Base-by-base conservation (phyloP, 257 asterid genomes). In the Nicotiana undulata region DNA sequence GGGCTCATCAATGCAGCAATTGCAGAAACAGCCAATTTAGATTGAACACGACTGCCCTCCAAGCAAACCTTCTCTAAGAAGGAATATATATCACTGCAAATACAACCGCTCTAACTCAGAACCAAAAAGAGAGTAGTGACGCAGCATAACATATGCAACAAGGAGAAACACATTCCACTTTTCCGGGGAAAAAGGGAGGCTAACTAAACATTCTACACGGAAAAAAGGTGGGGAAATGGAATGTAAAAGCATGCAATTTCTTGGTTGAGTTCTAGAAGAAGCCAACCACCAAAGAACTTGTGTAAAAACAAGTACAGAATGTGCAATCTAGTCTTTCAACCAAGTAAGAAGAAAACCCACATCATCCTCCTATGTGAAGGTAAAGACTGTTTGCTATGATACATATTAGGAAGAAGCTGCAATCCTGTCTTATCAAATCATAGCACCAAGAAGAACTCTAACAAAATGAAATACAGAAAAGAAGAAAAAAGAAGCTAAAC, bases 11-110 rank as follows among this genome's bases (percentile, higher is more conserved):
- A 88, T 63, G 93, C 86, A 86, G 92, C 88, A 81, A 93, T 86
- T 80, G 91, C 98, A 80, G 94, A 88, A 66, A 92, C 89, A 81
- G 94, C 94, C 85, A 94, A 90, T 85, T 93, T 94, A 81, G 98
- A 84, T 86, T 93, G 90, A 34, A 81, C 79, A 34, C 95, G 97
- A 40, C 91, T 90, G 83, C 97, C 98, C 83, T 88, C 91, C 83
- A 94, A 52, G 84, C 98, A 93, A 65, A 90, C 65, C 86, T 86
- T 89, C 92, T 92, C 94, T 90, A 94, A 83, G 88, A 89, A 88
- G 61, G 91, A 74, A 86, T 91, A 90, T 63, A 90, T 74, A 77
- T 93, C 90, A 79, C 98, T 94, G 83, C 88, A 88, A 68, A 70
- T 58, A 65, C 58, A 29, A 84, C 81, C 56, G 75, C 31, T 34